These are phyloP conservation scores for Pelargonium cotyledonis DNA, from an alignment of 441 rosid genomes.

Conservation along the genomic window DNA sequence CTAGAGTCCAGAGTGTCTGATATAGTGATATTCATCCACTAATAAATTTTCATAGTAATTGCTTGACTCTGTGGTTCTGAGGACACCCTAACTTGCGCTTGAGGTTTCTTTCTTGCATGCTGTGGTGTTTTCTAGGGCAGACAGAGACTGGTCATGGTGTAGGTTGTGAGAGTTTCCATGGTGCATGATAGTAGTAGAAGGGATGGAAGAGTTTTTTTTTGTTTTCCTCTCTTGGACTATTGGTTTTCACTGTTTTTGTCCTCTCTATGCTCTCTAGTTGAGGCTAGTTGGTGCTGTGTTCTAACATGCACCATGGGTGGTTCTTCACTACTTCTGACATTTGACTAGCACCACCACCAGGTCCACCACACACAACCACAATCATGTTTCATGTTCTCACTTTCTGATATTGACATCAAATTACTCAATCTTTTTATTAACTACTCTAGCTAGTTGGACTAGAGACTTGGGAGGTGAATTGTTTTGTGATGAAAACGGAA, in stretches of 20 bases:
- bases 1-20: neutral
- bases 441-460: slow-evolving; percentile 19
- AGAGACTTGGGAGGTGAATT: neutral
- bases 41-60: neutral
- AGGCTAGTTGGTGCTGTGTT: slow-evolving; percentile 23
- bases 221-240: slow-evolving; percentile 14
- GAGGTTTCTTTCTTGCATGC: slow-evolving; percentile 11
- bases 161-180: slow-evolving; percentile 17
- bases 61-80: slow-evolving; percentile 7
- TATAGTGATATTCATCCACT: neutral
- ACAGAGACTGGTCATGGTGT: slow-evolving; percentile 23
- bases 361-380: slow-evolving; percentile 10
- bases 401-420: slow-evolving; percentile 19
- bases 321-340: slow-evolving; percentile 14
- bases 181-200: slow-evolving; percentile 14
- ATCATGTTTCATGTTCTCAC: slow-evolving; percentile 8
- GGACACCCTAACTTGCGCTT: slow-evolving; percentile 19
- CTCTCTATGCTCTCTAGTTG: slow-evolving; percentile 31
- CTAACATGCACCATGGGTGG: slow-evolving; percentile 21
- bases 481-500: neutral
- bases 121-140: slow-evolving; percentile 17
- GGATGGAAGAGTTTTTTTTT: neutral
- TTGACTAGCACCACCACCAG: slow-evolving; percentile 22
- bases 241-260: slow-evolving; percentile 22
- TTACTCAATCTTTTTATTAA: slow-evolving; percentile 1